Evolutionary conservation across 2,329 filamentous ascomycete genomes (phyloP).

Genomic region (Penicillium capsulatum): DNA sequence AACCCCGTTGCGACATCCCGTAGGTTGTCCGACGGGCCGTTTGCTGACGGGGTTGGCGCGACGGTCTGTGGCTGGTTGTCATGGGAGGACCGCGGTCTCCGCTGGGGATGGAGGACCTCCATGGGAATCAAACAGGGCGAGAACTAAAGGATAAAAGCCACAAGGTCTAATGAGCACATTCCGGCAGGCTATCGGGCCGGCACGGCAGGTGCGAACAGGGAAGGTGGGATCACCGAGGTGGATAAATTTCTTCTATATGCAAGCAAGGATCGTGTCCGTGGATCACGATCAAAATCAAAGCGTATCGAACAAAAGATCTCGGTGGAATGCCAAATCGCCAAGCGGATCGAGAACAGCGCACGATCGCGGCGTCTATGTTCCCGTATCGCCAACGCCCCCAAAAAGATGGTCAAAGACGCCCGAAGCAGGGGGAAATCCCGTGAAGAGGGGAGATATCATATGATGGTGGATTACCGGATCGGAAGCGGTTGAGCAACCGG

Average conservation of each 20-base stretch:
- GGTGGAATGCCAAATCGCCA: slow-evolving; percentile 10
- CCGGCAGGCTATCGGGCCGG: too few species aligned
- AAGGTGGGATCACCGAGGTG: slow-evolving; percentile 6
- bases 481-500: slow-evolving; percentile 10
- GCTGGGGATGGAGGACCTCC: slow-evolving; percentile 7
- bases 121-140: neutral
- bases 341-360: slow-evolving; percentile 9
- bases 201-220: slow-evolving; percentile 1
- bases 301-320: slow-evolving; percentile 14
- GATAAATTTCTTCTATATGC: slow-evolving; percentile 25
- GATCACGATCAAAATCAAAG: slow-evolving; percentile 17
- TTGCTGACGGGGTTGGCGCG: neutral
- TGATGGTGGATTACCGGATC: slow-evolving; percentile 2
- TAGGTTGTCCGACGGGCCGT: neutral
- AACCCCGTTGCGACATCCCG: slow-evolving; percentile 14
- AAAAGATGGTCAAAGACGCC: slow-evolving; percentile 20
- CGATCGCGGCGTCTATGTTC: slow-evolving; percentile 14
- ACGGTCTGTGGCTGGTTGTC: neutral
- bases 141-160: neutral
- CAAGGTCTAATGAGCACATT: neutral
- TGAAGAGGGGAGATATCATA: slow-evolving; percentile 12
- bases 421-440: neutral
- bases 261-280: slow-evolving; percentile 15
- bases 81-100: slow-evolving; percentile 10
- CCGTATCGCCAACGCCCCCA: slow-evolving; percentile 10